phyloP scores from a whole-genome alignment of 225 moss, liverwort and hornwort species.

The Marchantia polymorpha region DNA sequence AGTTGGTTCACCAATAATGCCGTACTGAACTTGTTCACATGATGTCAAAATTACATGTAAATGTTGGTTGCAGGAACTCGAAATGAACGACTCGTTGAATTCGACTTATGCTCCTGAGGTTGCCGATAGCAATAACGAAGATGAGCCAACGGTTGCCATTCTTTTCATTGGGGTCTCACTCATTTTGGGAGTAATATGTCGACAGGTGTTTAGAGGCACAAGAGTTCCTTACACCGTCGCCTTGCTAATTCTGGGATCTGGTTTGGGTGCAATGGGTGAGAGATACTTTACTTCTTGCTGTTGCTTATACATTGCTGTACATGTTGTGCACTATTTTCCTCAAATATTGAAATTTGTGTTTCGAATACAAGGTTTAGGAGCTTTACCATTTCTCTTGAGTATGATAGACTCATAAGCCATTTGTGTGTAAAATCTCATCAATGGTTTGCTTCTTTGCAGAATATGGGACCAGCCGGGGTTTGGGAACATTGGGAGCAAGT shows the following conservation, averaged over 20 bases:
- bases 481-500: slow-evolving; percentile 74
- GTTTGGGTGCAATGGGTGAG: slow-evolving; percentile 72
- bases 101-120: neutral
- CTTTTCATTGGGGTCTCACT: slow-evolving; percentile 69
- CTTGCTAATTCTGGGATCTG: slow-evolving; percentile 66
- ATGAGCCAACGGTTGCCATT: slow-evolving; percentile 61
- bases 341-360: neutral
- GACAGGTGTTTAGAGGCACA: slow-evolving; percentile 57
- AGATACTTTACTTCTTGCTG: neutral
- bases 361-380: no score
- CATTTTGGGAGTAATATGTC: slow-evolving; percentile 64
- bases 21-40: neutral
- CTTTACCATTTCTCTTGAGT: no score
- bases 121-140: neutral
- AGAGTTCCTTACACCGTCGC: slow-evolving; percentile 82
- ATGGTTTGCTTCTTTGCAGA: slow-evolving; percentile 44
- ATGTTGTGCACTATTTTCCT: neutral
- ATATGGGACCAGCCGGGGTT: slow-evolving; percentile 57
- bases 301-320: neutral
- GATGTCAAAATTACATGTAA: neutral
- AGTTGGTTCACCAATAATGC: no score
- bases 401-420: no score
- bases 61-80: neutral
- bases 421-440: neutral
- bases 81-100: neutral